phyloP scores from a whole-genome alignment of 352 stramenopile species.

The Phytophthora litchii region DNA sequence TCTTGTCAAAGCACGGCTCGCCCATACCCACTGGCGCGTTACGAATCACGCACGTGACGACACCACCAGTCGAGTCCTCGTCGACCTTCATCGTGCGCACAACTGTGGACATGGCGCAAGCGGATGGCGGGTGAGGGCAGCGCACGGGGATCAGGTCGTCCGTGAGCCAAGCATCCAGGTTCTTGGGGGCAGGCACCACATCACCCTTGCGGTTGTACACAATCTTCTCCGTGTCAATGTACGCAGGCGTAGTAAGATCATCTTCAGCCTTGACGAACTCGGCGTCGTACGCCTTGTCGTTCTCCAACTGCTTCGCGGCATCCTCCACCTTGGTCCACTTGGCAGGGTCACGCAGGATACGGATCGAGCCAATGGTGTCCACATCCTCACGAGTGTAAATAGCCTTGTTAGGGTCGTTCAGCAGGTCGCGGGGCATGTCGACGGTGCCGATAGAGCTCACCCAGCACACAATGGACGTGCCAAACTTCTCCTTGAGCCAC shows the following conservation, averaged over 20 bases:
- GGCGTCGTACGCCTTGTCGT: constrained; percentile 74
- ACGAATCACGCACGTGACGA: constrained; percentile 96
- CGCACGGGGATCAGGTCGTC: constrained; percentile 92
- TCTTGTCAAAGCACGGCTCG: constrained; percentile 99
- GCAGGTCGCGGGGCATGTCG: constrained; percentile 77
- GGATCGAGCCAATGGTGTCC: constrained; percentile 80
- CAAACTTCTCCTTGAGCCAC: constrained; percentile 93
- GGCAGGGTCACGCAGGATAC: constrained; percentile 74
- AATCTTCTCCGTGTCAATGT: constrained; percentile 94
- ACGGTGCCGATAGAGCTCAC: constrained; percentile 88
- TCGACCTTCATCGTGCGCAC: constrained; percentile 94
- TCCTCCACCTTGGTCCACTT: constrained; percentile 61
- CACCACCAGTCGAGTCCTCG: constrained; percentile 92
- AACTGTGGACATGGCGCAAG: constrained; percentile 95
- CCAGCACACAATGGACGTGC: constrained; percentile 89
- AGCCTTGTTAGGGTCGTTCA: constrained; percentile 69
- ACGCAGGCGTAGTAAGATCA: constrained; percentile 72
- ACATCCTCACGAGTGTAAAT: constrained; percentile 86
- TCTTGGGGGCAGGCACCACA: constrained; percentile 54
- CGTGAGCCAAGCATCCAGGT: constrained; percentile 71
- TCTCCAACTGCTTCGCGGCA: constrained; percentile 54
- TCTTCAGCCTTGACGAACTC: constrained; percentile 69
- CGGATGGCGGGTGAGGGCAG: constrained; percentile 93
- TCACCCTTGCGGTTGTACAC: constrained; percentile 88
- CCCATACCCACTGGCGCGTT: constrained; percentile 97